Evolutionary conservation across 2,329 filamentous ascomycete species (phyloP).

Genomic region (Pseudogymnoascus sp.): DNA sequence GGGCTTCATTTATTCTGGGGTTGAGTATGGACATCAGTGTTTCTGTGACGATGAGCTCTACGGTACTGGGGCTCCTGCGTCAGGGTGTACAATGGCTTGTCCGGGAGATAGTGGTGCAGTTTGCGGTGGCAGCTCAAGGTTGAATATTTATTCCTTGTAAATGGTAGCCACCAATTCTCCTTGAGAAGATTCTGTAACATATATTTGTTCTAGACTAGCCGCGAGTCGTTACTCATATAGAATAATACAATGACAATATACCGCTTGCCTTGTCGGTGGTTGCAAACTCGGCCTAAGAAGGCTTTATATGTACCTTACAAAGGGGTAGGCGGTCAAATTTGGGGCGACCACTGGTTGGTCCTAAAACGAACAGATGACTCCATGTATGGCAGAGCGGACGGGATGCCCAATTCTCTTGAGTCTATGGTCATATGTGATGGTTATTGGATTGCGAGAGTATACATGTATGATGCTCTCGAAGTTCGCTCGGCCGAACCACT

Average conservation of each 20-base stretch:
- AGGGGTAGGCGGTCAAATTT: background rate
- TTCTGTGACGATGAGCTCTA: constrained; percentile 7
- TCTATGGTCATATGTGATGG: background rate
- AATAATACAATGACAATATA: background rate
- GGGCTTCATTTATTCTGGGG: constrained; percentile 1
- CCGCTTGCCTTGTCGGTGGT: background rate
- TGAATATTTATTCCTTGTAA: constrained; percentile 2
- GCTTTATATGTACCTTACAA: background rate
- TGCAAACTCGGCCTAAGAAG: background rate
- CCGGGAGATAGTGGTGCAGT: background rate
- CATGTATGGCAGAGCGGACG: no score
- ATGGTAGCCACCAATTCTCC: background rate
- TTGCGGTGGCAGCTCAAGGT: constrained; percentile 3
- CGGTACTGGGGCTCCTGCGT: background rate
- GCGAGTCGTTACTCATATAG: background rate
- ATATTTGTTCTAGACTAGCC: background rate
- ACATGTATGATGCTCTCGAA: no score
- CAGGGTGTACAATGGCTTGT: constrained; percentile 1
- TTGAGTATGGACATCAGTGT: background rate
- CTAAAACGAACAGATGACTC: no score
- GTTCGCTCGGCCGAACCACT: no score
- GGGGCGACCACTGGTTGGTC: no score
- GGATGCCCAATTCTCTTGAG: background rate
- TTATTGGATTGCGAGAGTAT: no score
- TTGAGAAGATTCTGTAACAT: background rate